phyloP scores from a whole-genome alignment of 2,329 filamentous ascomycete genomes.

The Grosmannia clavigera region DNA sequence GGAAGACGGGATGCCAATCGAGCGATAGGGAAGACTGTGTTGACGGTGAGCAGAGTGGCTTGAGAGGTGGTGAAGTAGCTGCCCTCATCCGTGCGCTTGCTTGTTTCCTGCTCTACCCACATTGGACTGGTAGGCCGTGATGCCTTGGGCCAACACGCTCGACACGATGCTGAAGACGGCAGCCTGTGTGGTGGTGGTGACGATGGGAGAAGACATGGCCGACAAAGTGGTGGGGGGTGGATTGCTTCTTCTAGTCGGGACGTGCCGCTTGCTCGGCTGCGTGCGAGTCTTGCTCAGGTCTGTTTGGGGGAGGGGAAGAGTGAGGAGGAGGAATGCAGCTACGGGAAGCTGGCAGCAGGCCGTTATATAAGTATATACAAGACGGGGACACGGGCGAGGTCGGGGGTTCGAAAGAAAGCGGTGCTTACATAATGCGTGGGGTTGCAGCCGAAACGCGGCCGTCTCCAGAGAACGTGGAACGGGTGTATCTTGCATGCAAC shows the following conservation, averaged over 20 bases:
- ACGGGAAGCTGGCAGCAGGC: no score
- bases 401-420: not conserved
- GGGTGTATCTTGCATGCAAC: not conserved
- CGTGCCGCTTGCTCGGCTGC: not conserved
- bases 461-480: not conserved
- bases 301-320: not conserved
- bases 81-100: not conserved
- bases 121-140: slow-evolving; percentile 48
- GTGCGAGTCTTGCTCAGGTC: not conserved
- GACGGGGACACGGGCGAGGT: not conserved
- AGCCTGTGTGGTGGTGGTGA: slow-evolving; percentile 52
- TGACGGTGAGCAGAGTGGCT: not conserved
- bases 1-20: slow-evolving; percentile 55
- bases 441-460: not conserved
- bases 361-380: not conserved
- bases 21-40: slow-evolving; percentile 45
- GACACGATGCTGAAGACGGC: slow-evolving; percentile 53
- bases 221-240: not conserved
- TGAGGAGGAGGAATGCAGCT: no score
- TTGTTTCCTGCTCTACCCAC: slow-evolving; percentile 23
- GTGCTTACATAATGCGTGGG: not conserved
- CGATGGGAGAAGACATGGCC: slow-evolving; percentile 31
- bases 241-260: not conserved
- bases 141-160: slow-evolving; percentile 60
- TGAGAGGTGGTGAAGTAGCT: not conserved